These are phyloP conservation scores for Micromonas commoda DNA, from an alignment of 139 green algal species.

Conservation along the genomic window DNA sequence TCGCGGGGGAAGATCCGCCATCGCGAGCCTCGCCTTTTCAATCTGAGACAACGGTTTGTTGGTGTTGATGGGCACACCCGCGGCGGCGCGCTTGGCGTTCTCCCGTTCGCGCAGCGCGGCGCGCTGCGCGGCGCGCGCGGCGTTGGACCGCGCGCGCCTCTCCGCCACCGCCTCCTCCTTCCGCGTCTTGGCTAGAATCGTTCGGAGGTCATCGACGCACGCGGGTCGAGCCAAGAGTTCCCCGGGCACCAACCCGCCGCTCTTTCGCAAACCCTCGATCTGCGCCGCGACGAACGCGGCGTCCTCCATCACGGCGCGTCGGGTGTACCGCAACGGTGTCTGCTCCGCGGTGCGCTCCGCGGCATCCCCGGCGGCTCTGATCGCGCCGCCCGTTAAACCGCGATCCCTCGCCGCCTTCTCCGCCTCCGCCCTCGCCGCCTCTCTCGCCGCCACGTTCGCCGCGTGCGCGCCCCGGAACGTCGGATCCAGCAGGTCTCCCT, in stretches of 20 bases:
- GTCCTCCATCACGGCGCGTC: background rate
- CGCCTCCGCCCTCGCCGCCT: too few species aligned
- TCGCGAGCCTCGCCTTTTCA: background rate
- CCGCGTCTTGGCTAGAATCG: background rate
- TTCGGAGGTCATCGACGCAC: background rate
- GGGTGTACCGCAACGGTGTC: background rate
- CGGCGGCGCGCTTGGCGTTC: too few species aligned
- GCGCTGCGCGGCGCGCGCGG: too few species aligned
- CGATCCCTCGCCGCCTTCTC: background rate
- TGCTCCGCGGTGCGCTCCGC: too few species aligned
- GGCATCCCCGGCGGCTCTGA: background rate
- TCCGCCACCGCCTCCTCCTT: too few species aligned
- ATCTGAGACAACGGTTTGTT: too few species aligned
- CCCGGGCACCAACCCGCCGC: background rate
- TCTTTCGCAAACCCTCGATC: background rate
- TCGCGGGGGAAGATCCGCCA: background rate
- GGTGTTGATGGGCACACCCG: too few species aligned
- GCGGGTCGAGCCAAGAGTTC: background rate
- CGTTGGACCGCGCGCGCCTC: too few species aligned
- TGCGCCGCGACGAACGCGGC: background rate
- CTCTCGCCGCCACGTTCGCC: background rate
- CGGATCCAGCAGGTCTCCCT: background rate
- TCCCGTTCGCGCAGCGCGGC: too few species aligned
- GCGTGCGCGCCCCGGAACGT: background rate
- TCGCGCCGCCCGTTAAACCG: background rate